phyloP scores from a whole-genome alignment of 495 filamentous ascomycete genomes.

The Xylaria cubensis region DNA sequence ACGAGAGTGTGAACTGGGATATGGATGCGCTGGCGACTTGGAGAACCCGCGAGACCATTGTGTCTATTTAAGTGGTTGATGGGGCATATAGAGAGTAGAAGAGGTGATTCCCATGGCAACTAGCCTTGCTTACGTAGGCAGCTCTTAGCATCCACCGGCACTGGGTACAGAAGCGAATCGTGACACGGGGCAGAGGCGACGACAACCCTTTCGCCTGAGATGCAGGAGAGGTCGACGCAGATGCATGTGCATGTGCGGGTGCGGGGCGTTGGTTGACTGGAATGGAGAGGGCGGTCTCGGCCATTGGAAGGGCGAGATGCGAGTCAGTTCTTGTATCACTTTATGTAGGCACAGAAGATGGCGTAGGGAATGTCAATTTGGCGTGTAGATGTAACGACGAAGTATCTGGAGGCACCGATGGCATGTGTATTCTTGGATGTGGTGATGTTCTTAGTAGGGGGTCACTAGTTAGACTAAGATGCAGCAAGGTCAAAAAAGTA shows the following conservation, averaged over 20 bases:
- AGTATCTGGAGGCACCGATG: neutral
- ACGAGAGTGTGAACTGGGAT: neutral
- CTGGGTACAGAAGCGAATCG: constrained; percentile 81
- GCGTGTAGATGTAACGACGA: neutral
- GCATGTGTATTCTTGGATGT: constrained; percentile 32
- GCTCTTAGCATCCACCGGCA: constrained; percentile 93
- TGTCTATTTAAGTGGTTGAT: constrained; percentile 2
- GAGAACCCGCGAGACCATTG: neutral
- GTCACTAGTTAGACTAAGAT: neutral
- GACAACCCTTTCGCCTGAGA: neutral
- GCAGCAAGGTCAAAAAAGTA: neutral
- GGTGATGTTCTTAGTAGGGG: neutral
- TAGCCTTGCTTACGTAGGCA: constrained; percentile 69
- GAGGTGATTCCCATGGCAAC: neutral
- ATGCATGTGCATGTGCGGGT: constrained; percentile 7
- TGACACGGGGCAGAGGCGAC: constrained; percentile 64
- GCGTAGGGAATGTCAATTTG: neutral
- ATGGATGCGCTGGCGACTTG: neutral
- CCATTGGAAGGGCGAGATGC: constrained; percentile 34
- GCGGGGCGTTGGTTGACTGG: constrained; percentile 27
- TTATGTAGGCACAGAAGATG: neutral
- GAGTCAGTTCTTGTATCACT: neutral
- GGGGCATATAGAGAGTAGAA: constrained; percentile 18
- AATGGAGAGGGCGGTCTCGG: constrained; percentile 35
- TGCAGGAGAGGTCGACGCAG: neutral